Percentiles rank a stretch among this genome's conserved stretches.
phyloP scores from a whole-genome alignment of 2,329 filamentous ascomycete species.

The Penicillium sp. region DNA sequence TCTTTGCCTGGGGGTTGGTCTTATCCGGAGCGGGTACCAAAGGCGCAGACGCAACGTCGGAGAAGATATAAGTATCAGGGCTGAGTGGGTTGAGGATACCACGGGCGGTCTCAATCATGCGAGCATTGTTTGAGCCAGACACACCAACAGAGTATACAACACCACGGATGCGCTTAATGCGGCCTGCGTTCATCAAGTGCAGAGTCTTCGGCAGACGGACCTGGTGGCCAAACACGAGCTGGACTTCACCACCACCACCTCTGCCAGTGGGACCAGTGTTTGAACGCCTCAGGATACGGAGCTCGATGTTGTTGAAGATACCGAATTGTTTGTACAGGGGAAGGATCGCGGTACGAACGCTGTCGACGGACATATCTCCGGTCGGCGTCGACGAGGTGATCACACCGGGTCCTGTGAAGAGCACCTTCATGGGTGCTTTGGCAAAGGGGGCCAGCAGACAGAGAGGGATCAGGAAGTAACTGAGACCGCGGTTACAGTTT shows the following conservation, averaged over 20 bases:
- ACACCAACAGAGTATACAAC: slow-evolving; percentile 94
- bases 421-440: slow-evolving; percentile 84
- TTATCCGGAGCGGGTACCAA: slow-evolving; percentile 68
- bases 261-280: slow-evolving; percentile 71
- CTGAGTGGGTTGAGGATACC: slow-evolving; percentile 83
- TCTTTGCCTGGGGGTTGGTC: slow-evolving; percentile 54
- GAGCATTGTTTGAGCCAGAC: slow-evolving; percentile 84
- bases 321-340: slow-evolving; percentile 89
- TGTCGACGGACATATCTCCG: slow-evolving; percentile 88
- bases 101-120: slow-evolving; percentile 89
- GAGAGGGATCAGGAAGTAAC: slow-evolving; percentile 86
- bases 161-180: slow-evolving; percentile 83
- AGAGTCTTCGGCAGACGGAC: slow-evolving; percentile 90
- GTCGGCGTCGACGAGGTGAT: slow-evolving; percentile 81
- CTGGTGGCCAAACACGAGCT: slow-evolving; percentile 89
- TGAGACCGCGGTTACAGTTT: slow-evolving; percentile 74
- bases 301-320: slow-evolving; percentile 79
- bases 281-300: slow-evolving; percentile 75
- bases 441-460: slow-evolving; percentile 91
- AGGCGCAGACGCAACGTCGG: slow-evolving; percentile 61
- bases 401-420: slow-evolving; percentile 85
- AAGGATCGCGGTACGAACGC: slow-evolving; percentile 86
- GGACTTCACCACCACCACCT: slow-evolving; percentile 88
- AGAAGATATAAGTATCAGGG: slow-evolving; percentile 85
- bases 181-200: slow-evolving; percentile 78